These are phyloP conservation scores for Saccharomyces hybrid DNA, from an alignment of 1,139 yeast genomes.

Conservation along the genomic window DNA sequence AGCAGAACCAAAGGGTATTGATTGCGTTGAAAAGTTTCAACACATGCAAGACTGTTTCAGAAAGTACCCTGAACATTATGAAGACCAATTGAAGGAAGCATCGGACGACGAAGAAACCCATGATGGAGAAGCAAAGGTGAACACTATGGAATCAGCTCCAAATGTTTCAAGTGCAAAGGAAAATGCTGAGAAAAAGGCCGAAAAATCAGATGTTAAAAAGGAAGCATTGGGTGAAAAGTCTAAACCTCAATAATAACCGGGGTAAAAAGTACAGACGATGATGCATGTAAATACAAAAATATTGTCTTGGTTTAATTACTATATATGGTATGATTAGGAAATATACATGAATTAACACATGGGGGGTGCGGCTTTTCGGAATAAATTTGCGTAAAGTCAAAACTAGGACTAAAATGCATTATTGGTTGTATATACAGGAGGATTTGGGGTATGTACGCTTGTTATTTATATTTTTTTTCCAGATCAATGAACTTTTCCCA, in stretches of 20 bases:
- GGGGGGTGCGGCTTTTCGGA: conserved; percentile 7
- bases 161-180: background rate
- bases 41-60: conserved; percentile 94
- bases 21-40: conserved; percentile 87
- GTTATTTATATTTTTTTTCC: conserved; percentile 40
- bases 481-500: conserved; percentile 42
- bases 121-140: conserved; percentile 1
- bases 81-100: conserved; percentile 81
- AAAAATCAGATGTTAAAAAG: background rate
- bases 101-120: conserved; percentile 31
- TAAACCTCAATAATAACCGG: background rate
- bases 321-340: conserved; percentile 1
- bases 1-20: conserved; percentile 94
- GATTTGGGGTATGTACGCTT: conserved; percentile 7
- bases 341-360: conserved; percentile 8
- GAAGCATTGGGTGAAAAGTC: background rate
- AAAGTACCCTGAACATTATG: conserved; percentile 86
- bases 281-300: conserved; percentile 5
- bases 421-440: conserved; percentile 9
- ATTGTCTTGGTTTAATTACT: background rate
- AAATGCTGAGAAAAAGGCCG: background rate
- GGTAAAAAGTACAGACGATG: background rate
- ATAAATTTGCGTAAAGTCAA: background rate
- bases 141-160: background rate
- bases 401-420: background rate